A percentile compares a stretch with the other conserved stretches of the same genome.
Conservation (phyloP, 352 stramenopile species). For the Elongisporangium anandrum region DNA sequence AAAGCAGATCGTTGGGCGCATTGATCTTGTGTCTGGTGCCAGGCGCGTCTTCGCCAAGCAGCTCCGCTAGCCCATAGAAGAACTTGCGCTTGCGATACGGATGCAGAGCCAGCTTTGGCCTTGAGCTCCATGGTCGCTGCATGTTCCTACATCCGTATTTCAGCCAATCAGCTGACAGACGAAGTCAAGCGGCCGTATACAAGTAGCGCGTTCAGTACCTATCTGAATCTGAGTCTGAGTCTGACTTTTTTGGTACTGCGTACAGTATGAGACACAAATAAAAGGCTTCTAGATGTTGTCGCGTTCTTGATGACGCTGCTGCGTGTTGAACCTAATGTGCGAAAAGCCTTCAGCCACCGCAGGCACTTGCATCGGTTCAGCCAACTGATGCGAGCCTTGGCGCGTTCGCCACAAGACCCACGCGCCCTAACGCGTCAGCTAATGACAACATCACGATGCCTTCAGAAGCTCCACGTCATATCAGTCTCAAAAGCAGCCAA, state of each 20-base stretch:
- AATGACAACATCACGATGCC: background rate
- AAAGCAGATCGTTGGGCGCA: background rate
- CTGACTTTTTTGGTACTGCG: background rate
- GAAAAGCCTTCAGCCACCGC: background rate
- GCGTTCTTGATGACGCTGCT: too few relatives aligned
- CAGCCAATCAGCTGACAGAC: background rate
- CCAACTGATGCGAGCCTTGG: background rate
- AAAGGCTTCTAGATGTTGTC: background rate
- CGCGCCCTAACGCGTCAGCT: background rate
- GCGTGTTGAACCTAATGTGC: background rate
- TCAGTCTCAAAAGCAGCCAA: background rate
- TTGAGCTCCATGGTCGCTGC: background rate
- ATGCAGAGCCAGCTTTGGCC: slow-evolving; percentile 24
- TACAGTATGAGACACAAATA: background rate
- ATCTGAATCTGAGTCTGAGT: background rate
- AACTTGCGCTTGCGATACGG: slow-evolving; percentile 77
- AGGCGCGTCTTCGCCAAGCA: slow-evolving; percentile 40
- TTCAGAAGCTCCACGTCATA: background rate
- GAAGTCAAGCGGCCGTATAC: background rate
- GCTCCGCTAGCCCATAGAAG: slow-evolving; percentile 50
- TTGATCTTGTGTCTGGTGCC: background rate
- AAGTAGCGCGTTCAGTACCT: background rate
- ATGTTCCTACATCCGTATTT: background rate
- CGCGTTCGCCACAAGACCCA: background rate
- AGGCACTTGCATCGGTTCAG: background rate